Base-by-base conservation (phyloP, 345 rosid genomes). In the Pistacia atlantica region DNA sequence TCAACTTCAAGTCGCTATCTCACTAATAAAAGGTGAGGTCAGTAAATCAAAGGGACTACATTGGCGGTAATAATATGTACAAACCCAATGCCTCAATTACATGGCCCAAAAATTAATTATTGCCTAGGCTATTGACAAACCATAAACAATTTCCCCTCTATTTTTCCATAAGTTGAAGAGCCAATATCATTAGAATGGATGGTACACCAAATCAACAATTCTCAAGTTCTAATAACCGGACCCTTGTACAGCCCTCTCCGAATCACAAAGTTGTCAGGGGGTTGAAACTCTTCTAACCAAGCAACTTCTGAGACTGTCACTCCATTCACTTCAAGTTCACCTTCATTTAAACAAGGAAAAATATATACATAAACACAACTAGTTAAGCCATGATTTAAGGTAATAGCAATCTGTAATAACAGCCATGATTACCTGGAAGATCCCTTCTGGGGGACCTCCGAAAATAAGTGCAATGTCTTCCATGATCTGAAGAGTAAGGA, bases 221-320 rank as follows among this genome's bases (percentile, higher is more conserved):
- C 78, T 89, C 88, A 90, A 77, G 81, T 86, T 87, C 89, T 88
- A 86, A 95, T 93, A 37, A 81, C 87, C 42, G 94, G 97, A 76
- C 97, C 99, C 80, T 69, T 87, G 83, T 93, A 95, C 28, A 37
- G 65, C 71, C 92, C 89, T 84, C 96, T 84, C 74, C 81, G 75
- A 48, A 89, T 93, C 81, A 91, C 89, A 80, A 90, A 89, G 87
- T 90, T 84, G 82, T 93, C 99, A 5, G 97, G 92, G 45, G 89
- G 94, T 85, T 82, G 94, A 83, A 78, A 90, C 78, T 96, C 97
- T 88, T 91, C 97, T 62, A 93, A 84, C 98, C 98, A 93, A 11
- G 91, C 78, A 56, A 90, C 86, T 18, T 87, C 86, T 0, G 91
- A 83, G 17, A 83, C 80, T 35, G 74, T 82, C 74, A 76, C 84